Conservation (phyloP, 1,139 yeast species). For the Scheffersomyces illinoinensis region DNA sequence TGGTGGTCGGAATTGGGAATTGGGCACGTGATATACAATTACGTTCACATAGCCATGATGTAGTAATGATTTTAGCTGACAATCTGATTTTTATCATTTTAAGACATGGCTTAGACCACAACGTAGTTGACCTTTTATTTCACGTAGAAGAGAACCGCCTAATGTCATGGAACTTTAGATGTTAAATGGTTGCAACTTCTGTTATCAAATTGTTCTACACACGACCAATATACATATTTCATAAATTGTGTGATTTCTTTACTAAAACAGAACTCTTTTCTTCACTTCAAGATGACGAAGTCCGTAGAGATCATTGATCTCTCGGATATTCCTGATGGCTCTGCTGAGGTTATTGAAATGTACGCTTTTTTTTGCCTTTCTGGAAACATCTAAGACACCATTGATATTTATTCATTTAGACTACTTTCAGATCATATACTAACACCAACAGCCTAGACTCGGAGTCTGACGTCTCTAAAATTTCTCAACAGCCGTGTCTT, state of each 20-base stretch:
- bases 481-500: not conserved
- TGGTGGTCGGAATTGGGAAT: not conserved
- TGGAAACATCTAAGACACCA: not conserved
- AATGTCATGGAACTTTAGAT: not conserved
- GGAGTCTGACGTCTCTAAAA: not conserved
- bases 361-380: conserved; percentile 2
- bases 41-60: not conserved
- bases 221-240: not conserved
- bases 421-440: not conserved
- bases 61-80: not conserved
- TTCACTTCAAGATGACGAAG: not conserved
- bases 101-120: no score
- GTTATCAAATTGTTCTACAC: not conserved
- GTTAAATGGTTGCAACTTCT: not conserved
- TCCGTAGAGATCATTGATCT: conserved; percentile 7
- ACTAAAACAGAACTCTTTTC: not conserved
- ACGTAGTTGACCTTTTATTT: not conserved
- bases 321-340: conserved; percentile 3
- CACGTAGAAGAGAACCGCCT: not conserved
- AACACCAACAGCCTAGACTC: not conserved
- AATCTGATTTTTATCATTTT: no score
- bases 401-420: not conserved
- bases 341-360: conserved; percentile 16
- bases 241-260: no score
- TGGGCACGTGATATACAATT: not conserved